phyloP scores from a whole-genome alignment of 1,284 basidiomycete species.

The Phellopilus nigrolimitatus region DNA sequence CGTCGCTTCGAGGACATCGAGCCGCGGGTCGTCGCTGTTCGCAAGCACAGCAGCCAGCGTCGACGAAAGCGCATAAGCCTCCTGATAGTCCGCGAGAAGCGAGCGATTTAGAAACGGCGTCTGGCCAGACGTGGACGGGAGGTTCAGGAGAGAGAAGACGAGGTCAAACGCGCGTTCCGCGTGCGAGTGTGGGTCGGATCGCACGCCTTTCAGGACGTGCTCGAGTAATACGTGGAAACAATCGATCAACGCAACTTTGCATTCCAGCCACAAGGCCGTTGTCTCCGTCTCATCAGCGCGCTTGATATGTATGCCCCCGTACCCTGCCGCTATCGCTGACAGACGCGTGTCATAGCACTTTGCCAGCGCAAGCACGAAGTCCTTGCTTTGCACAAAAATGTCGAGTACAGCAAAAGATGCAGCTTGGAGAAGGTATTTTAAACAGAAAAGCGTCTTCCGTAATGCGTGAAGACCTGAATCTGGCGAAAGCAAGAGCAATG shows the following conservation, averaged over 20 bases:
- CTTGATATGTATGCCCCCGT: constrained; percentile 48
- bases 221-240: constrained; percentile 55
- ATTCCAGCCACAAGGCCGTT: constrained; percentile 9
- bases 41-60: constrained; percentile 44
- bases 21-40: constrained; percentile 48
- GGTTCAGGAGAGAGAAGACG: constrained; percentile 50
- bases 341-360: constrained; percentile 56
- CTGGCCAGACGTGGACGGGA: constrained; percentile 25
- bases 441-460: constrained; percentile 55
- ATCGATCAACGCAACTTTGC: constrained; percentile 65
- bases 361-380: constrained; percentile 52
- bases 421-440: constrained; percentile 49
- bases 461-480: constrained; percentile 53
- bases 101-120: constrained; percentile 60
- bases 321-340: constrained; percentile 27
- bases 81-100: constrained; percentile 65
- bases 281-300: constrained; percentile 51
- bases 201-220: constrained; percentile 46
- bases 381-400: constrained; percentile 44
- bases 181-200: constrained; percentile 34
- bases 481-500: constrained; percentile 38
- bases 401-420: constrained; percentile 44
- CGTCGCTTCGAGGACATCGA: constrained; percentile 50
- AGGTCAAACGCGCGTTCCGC: constrained; percentile 52
- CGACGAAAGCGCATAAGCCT: constrained; percentile 52